These are phyloP conservation scores for Pyrenula aspistea DNA, from an alignment of 495 filamentous ascomycete species.

Conservation along the genomic window DNA sequence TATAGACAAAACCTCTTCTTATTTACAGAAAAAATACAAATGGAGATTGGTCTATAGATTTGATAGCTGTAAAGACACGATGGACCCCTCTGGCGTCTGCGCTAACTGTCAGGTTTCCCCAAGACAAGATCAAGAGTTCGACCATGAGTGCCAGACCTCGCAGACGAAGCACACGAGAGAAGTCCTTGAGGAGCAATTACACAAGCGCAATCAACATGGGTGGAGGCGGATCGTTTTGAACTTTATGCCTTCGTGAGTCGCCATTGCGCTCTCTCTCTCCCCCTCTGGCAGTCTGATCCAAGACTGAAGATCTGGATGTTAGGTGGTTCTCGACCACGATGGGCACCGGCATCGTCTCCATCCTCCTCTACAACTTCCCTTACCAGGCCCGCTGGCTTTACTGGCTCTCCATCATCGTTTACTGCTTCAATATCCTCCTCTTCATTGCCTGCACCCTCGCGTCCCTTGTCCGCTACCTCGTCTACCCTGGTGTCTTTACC, in stretches of 20 bases:
- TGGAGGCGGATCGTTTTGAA: slow-evolving; percentile 6
- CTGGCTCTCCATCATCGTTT: slow-evolving; percentile 41
- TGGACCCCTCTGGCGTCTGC: too few species aligned
- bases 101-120: too few species aligned
- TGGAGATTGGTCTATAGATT: too few species aligned
- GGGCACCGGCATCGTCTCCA: slow-evolving; percentile 54
- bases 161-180: too few species aligned
- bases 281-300: background rate
- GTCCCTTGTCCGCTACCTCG: slow-evolving; percentile 37
- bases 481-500: slow-evolving; percentile 45
- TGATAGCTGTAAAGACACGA: too few species aligned
- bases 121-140: too few species aligned
- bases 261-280: background rate
- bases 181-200: too few species aligned
- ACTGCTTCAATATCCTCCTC: slow-evolving; percentile 39
- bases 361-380: slow-evolving; percentile 44
- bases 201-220: too few species aligned
- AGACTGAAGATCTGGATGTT: too few species aligned
- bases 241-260: slow-evolving; percentile 9
- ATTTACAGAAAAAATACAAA: too few species aligned
- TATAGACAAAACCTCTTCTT: too few species aligned
- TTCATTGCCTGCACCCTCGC: slow-evolving; percentile 28
- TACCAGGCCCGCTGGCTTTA: slow-evolving; percentile 45
- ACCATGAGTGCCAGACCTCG: too few species aligned
- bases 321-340: slow-evolving; percentile 46